Evolutionary conservation across 2,329 filamentous ascomycete genomes (phyloP), one percentile per base, ranked within the genome.

Genomic region (Phoma herbarum): DNA sequence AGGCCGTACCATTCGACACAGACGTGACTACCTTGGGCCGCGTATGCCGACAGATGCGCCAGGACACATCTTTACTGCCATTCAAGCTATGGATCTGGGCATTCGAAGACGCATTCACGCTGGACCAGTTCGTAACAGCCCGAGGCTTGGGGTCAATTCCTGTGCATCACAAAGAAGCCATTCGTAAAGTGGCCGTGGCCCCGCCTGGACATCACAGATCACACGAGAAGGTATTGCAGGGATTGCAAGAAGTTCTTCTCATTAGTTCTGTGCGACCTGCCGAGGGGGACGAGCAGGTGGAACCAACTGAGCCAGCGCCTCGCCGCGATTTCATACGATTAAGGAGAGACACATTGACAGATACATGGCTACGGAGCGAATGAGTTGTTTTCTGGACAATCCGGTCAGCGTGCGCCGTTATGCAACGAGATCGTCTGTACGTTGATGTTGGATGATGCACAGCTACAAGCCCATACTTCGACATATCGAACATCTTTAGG

Each of bases 51-150:
- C 54, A 61, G 31, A 57, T 61, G 35, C 37, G 43, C n/a, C 37
- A 55, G 14, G 57, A 65, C n/a, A 57, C 54, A 16, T 37, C 42
- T 1, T 20, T 43, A 2, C 25, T 65, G 2, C 60, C 57, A 1
- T 61, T 62, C 46, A 42, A 57, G 3, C 29, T 49, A 14, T 62
- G 52, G 44, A 42, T 51, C 2, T 62, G 60, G 60, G 48, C 60
- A 1, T 65, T 65, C 31, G 57, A 62, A 33, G 53, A 47, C 12
- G 51, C 57, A 4, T 65, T 59, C n/a, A 62, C 57, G 7, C 39
- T 65, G n/a, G 62, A 65, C 28, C 60, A 61, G 26, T 64, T 57
- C 26, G 47, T 64, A 16, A 51, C 51, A n/a, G 53, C 59, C 33
- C 56, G 55, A 31, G 47, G 45, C 12, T 20, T 56, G 9, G 47